Evolutionary conservation across 768 basidiomycete species (phyloP), one percentile per base, ranked within the genome.

Genomic region (Tubosaeta brunneosetosa): DNA sequence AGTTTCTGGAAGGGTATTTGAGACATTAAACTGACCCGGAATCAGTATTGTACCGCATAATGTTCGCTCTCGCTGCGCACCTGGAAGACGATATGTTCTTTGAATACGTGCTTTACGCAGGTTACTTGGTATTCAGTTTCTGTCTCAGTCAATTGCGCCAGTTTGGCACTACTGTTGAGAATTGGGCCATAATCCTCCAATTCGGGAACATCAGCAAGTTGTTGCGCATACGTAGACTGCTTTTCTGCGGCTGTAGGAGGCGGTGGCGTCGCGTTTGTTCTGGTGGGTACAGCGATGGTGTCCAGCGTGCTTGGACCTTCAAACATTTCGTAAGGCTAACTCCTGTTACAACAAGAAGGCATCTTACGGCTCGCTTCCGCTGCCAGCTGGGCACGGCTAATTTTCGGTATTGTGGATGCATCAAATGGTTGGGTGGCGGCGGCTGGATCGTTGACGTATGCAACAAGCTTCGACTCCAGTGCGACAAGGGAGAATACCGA

Each of bases 111-210:
- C 74, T 97, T 98, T 71, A 97, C 91, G 61, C 91, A 91, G 10
- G 88, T 84, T 44, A 97, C 95, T 65, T 97, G 93, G 66, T 98
- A 99, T 72, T 98, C 97, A 4, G 94, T 98, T 73, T 97, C 97
- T 62, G 82, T 88, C 73, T 99, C 97, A 13, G 97, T 98, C 52
- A 98, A 83, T 56, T 87, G 89, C 22, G 79, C 72, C 11, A 88
- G 85, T 59, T 84, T 90, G 34, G 79, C 57, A 57, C 83, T 90
- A 77, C 92, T 97, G 72, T 86, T 92, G 65, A 94, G 77, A 47
- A 97, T 83, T 45, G 87, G 70, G 10, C 97, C 97, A 68, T 95
- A 98, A 8, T 77, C 73, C 5, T 80, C 80, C 53, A 99, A 82
- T 63, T 97, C 91, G 19, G 94, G 86, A 26, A 98, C 85, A 49